Evolutionary conservation across 306 rosid species (phyloP), one percentile per base, ranked within the genome.

Genomic region (Prinsepia uniflora): DNA sequence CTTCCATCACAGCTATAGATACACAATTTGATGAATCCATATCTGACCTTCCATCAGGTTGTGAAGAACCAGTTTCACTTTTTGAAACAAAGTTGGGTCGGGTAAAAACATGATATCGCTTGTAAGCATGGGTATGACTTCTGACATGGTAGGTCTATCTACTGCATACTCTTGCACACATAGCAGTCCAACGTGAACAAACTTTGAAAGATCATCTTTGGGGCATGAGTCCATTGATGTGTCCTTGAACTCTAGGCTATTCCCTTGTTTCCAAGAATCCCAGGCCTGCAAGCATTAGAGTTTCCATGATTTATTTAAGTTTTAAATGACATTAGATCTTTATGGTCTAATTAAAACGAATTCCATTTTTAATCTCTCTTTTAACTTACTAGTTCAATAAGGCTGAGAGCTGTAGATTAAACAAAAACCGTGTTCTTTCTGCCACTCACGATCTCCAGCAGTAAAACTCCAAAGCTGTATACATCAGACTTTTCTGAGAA

Each of bases 71-170:
- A 24, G 13, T 13, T 72, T 72, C 78, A 8, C 66, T 74, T 36
- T 14, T 68, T 11, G 75, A 52, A 41, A 9, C 0, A 10, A 19
- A 6, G 46, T 30, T 8, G 79, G 79, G 20, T 62, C 72, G 0
- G 75, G 79, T 49, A 73, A 63, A 48, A 48, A 65, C 45, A 50
- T 48, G n/a, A 48, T 12, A 5, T 66, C 78, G 19, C 59, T 78
- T 42, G 74, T 58, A 24, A 72, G 65, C 81, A 72, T 78, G 58
- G 73, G 43, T 70, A 78, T 58, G 49, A 67, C 72, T 24, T 72
- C 81, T 9, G 81, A 48, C 81, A 78, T 78, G 5, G 74, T 72
- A 5, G 81, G 81, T 59, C 78, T 72, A 3, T 74, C 75, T 5
- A 18, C 18, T 44, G 75, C 71, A 22, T 61, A 24, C 44, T 74